Conservation (phyloP, 805 yeast species). For the Pichia nakasei region DNA sequence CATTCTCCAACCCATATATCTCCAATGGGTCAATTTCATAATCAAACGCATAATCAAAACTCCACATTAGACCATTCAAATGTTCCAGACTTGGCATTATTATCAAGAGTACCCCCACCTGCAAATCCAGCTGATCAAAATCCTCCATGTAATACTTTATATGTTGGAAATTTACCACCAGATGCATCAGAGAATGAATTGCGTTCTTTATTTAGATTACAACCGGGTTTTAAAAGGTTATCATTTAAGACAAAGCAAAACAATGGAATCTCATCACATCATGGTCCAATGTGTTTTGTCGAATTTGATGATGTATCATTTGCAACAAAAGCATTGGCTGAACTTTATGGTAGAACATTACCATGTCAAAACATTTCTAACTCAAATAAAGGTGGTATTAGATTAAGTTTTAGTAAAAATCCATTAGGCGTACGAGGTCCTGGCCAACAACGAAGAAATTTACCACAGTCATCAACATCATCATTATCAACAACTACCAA, state of each 20-base stretch:
- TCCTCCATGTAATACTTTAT: constrained; percentile 95
- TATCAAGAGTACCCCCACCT: constrained; percentile 80
- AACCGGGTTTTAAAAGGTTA: constrained; percentile 85
- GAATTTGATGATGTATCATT: constrained; percentile 94
- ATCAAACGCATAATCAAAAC: too few species aligned
- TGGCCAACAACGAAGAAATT: constrained; percentile 24
- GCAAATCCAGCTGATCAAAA: constrained; percentile 99
- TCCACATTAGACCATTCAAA: too few species aligned
- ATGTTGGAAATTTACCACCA: constrained; percentile 95
- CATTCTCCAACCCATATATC: not conserved
- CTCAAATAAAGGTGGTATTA: constrained; percentile 74
- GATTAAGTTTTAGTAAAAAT: constrained; percentile 89
- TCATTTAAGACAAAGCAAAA: constrained; percentile 74
- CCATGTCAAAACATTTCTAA: constrained; percentile 58
- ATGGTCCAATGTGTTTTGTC: constrained; percentile 99
- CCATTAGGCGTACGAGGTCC: constrained; percentile 92
- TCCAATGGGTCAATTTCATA: constrained; percentile 9
- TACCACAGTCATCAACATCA: constrained; percentile 4
- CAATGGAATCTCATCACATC: constrained; percentile 35
- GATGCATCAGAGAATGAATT: constrained; percentile 93
- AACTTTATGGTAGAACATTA: constrained; percentile 83
- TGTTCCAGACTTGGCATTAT: constrained; percentile 55
- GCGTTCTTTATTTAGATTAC: constrained; percentile 76
- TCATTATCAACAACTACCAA: constrained; percentile 1
- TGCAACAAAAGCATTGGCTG: constrained; percentile 91